A percentile compares a stretch with the other conserved stretches of the same genome.
Evolutionary conservation across 805 yeast species (phyloP).

Genomic region (Ogataea parapolymorpha): DNA sequence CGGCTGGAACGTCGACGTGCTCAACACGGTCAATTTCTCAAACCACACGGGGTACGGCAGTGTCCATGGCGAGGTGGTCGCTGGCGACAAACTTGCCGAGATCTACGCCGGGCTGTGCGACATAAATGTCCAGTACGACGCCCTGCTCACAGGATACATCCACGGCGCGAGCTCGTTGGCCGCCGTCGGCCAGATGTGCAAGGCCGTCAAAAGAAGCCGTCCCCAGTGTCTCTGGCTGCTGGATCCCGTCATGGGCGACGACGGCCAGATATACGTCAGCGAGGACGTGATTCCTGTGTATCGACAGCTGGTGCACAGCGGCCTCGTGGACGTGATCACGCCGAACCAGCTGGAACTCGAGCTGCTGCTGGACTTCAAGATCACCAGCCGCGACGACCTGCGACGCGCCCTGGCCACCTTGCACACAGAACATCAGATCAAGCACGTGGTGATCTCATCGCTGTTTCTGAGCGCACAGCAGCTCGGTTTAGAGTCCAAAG

Average conservation of each 20-base stretch:
- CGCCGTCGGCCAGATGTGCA: conserved; percentile 38
- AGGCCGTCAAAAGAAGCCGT: conserved; percentile 33
- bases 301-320: conserved; percentile 40
- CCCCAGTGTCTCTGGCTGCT: conserved; percentile 49
- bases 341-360: conserved; percentile 93
- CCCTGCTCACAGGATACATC: conserved; percentile 64
- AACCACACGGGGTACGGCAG: conserved; percentile 72
- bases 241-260: conserved; percentile 84
- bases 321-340: conserved; percentile 66
- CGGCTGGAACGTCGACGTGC: conserved; percentile 69
- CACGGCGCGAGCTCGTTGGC: conserved; percentile 53
- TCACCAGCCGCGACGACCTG: conserved; percentile 39
- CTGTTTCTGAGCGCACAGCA: conserved; percentile 29
- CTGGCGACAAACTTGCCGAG: conserved; percentile 38
- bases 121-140: conserved; percentile 42
- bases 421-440: conserved; percentile 47
- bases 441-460: conserved; percentile 68
- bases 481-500: conserved; percentile 16
- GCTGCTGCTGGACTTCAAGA: conserved; percentile 43
- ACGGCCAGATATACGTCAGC: conserved; percentile 65
- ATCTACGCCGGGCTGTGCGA: conserved; percentile 38
- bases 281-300: conserved; percentile 58
- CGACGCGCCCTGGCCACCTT: conserved; percentile 44
- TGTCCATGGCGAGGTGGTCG: conserved; percentile 45
- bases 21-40: conserved; percentile 63